phyloP scores from a whole-genome alignment of 164 flowering plant genomes.

The Vitis cinerea region DNA sequence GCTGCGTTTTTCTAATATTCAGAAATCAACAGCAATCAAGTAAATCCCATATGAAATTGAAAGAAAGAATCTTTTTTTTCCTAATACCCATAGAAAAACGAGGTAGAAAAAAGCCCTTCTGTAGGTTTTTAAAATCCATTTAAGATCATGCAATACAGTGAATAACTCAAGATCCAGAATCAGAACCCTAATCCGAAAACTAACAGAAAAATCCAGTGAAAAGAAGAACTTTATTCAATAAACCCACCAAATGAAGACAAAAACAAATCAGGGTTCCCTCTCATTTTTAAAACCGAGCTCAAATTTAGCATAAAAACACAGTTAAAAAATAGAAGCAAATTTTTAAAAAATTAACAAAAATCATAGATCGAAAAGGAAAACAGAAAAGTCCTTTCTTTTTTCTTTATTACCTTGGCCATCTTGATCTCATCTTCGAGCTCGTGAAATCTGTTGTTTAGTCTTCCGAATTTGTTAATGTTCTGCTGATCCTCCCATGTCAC shows the following conservation, averaged over 20 bases:
- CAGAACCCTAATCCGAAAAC: background rate
- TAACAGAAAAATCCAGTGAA: background rate
- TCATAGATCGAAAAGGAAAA: background rate
- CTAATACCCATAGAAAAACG: too few relatives aligned
- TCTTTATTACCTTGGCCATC: slow-evolving; percentile 56
- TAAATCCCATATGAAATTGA: too few relatives aligned
- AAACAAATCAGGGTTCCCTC: background rate
- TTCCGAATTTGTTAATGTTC: slow-evolving; percentile 85
- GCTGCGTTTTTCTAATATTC: background rate
- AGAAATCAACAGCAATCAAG: background rate
- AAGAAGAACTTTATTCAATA: background rate
- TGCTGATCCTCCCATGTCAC: slow-evolving; percentile 99
- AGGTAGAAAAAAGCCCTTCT: too few relatives aligned
- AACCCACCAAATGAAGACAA: background rate
- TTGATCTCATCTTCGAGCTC: slow-evolving; percentile 94
- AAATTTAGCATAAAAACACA: background rate
- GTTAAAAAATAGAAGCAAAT: too few relatives aligned
- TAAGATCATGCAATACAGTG: background rate
- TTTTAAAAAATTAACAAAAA: background rate
- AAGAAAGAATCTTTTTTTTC: too few relatives aligned
- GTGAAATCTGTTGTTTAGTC: slow-evolving; percentile 83
- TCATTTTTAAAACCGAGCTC: background rate
- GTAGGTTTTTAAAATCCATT: too few relatives aligned
- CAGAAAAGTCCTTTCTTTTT: background rate
- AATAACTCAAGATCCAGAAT: background rate